A percentile compares a stretch with the other conserved stretches of the same genome.
phyloP scores from a whole-genome alignment of 257 asterid genomes.

The Capsicum baccatum region DNA sequence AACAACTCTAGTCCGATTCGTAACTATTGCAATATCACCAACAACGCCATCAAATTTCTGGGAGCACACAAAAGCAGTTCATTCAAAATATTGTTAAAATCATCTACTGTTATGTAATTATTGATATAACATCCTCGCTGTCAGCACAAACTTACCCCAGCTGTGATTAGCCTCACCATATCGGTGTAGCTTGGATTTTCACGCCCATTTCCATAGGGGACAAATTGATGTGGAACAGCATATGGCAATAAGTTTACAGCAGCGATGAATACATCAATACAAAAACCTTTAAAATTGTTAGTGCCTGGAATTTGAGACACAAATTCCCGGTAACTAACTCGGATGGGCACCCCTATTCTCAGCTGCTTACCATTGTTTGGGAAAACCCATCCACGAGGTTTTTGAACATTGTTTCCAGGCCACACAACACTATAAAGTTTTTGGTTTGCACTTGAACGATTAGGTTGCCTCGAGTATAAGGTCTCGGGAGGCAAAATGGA shows the following conservation, averaged over 20 bases:
- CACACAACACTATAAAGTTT: conserved; percentile 67
- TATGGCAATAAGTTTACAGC: conserved; percentile 85
- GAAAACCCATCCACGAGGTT: conserved; percentile 98
- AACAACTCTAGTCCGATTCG: conserved; percentile 54
- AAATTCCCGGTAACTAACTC: conserved; percentile 76
- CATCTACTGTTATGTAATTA: not conserved
- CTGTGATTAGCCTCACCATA: conserved; percentile 60
- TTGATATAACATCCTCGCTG: conserved; percentile 12
- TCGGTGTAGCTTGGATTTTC: conserved; percentile 73
- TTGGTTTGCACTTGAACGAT: conserved; percentile 60
- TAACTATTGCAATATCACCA: conserved; percentile 74
- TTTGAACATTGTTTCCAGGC: conserved; percentile 77
- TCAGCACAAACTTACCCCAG: conserved; percentile 71
- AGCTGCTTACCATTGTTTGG: conserved; percentile 80
- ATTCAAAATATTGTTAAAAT: conserved; percentile 10
- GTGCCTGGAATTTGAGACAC: conserved; percentile 73
- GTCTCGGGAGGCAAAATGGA: conserved; percentile 71
- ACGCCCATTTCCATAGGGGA: conserved; percentile 80
- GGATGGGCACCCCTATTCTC: conserved; percentile 81
- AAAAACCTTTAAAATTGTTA: conserved; percentile 74
- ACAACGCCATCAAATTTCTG: conserved; percentile 67
- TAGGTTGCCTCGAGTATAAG: conserved; percentile 49
- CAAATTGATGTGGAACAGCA: conserved; percentile 81
- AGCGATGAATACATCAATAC: conserved; percentile 86
- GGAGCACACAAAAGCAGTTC: conserved; percentile 22